Conservation (phyloP, 2,329 filamentous ascomycete genomes). For the Apiospora arundinis region DNA sequence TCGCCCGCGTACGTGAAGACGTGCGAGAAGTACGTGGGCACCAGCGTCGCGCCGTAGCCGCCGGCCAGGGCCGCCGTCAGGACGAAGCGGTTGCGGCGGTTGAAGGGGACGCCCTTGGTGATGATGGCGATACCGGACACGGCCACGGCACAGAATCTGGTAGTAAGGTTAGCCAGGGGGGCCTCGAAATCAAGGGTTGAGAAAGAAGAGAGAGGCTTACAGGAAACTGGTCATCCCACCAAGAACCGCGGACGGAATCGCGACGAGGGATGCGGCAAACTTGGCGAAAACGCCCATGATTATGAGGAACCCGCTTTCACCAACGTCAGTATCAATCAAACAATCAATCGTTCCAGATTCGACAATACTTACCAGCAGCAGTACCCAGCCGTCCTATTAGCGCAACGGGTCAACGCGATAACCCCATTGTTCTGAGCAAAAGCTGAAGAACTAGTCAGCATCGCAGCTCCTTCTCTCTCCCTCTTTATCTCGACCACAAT, state of each 20-base stretch:
- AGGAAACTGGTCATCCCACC: conserved; percentile 83
- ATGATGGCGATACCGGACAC: conserved; percentile 82
- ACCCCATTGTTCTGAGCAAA: conserved; percentile 89
- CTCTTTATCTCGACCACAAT: not conserved
- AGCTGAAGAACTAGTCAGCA: not conserved
- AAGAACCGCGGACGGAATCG: conserved; percentile 72
- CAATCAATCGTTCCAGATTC: not conserved
- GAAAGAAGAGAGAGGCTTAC: conserved; percentile 41
- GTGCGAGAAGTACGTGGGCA: conserved; percentile 70
- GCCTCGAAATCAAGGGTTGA: not conserved
- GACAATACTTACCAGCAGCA: conserved; percentile 62
- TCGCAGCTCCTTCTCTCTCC: not conserved
- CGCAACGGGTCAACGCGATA: conserved; percentile 81
- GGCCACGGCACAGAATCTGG: conserved; percentile 55
- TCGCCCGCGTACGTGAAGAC: conserved; percentile 76
- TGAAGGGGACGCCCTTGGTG: conserved; percentile 71
- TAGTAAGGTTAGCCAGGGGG: too few relatives aligned
- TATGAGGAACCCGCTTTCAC: conserved; percentile 69
- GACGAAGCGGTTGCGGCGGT: conserved; percentile 82
- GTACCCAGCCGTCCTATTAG: conserved; percentile 81
- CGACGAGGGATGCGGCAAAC: conserved; percentile 79
- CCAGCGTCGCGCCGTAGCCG: conserved; percentile 73
- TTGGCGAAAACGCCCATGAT: conserved; percentile 85
- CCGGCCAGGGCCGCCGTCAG: conserved; percentile 76
- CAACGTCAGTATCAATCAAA: conserved; percentile 20